A percentile compares a stretch with the other conserved stretches of the same genome.
Evolutionary conservation across 2,329 filamentous ascomycete genomes (phyloP).

Genomic region (Colletotrichum trifolii): DNA sequence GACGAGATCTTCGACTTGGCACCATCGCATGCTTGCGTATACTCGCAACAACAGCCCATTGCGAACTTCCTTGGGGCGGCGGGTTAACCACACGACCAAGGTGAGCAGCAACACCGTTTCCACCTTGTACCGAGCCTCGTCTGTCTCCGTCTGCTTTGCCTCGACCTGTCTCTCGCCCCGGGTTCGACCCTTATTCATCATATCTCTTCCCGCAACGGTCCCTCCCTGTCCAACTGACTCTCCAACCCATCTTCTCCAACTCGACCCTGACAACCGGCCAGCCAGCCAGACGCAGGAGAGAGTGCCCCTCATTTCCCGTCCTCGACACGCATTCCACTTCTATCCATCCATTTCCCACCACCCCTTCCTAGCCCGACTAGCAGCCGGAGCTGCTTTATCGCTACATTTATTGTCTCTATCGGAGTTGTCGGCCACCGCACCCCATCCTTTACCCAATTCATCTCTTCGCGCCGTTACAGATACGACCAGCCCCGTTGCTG

Average conservation of each 20-base stretch:
- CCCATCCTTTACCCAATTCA: conserved; percentile 1
- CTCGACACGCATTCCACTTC: conserved; percentile 23
- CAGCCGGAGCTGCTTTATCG: not conserved
- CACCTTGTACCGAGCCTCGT: conserved; percentile 17
- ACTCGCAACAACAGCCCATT: too few relatives aligned
- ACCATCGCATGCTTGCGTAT: too few relatives aligned
- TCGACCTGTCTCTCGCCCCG: not conserved
- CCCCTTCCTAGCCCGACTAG: conserved; percentile 14
- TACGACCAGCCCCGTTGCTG: too few relatives aligned
- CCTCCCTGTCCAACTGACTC: conserved; percentile 7
- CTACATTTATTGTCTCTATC: not conserved
- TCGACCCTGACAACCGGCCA: conserved; percentile 4
- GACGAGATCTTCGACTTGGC: too few relatives aligned
- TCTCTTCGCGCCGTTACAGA: too few relatives aligned
- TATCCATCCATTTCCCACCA: conserved; percentile 16
- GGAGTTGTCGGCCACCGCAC: conserved; percentile 21
- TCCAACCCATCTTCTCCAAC: conserved; percentile 2
- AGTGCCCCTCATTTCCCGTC: conserved; percentile 26
- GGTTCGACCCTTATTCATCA: not conserved
- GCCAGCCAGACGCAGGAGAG: not conserved
- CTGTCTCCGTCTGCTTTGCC: conserved; percentile 1
- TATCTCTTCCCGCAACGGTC: conserved; percentile 10
- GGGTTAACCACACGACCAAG: too few relatives aligned
- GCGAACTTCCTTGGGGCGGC: too few relatives aligned
- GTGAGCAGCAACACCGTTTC: not conserved